Evolutionary conservation across 1,284 basidiomycete genomes (phyloP).

Genomic region (Coriolopsis trogii): DNA sequence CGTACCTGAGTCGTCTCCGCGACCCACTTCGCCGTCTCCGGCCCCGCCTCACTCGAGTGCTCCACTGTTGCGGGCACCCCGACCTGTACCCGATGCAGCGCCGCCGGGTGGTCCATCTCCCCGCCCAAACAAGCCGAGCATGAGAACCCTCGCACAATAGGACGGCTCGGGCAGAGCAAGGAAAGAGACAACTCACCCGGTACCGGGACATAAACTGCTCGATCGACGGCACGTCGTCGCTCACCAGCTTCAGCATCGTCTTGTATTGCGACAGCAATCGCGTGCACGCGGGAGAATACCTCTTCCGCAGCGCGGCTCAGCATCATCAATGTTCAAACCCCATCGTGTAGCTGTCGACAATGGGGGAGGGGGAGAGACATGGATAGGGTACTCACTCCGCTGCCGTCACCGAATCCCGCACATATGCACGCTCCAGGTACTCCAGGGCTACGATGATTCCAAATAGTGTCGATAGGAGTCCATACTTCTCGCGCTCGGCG

Average conservation of each 20-base stretch:
- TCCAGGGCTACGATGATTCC: constrained; percentile 91
- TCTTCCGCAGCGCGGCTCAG: constrained; percentile 47
- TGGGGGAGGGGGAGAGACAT: background rate
- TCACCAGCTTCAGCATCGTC: constrained; percentile 93
- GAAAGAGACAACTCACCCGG: constrained; percentile 51
- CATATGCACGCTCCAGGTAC: constrained; percentile 94
- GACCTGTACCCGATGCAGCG: constrained; percentile 86
- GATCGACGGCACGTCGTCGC: constrained; percentile 79
- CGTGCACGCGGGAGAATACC: constrained; percentile 96
- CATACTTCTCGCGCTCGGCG: constrained; percentile 88
- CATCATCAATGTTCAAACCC: background rate
- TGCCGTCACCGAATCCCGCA: constrained; percentile 89
- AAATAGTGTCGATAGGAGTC: constrained; percentile 89
- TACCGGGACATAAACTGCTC: constrained; percentile 93
- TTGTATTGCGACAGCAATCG: constrained; percentile 94
- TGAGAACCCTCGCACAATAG: background rate
- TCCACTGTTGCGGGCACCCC: constrained; percentile 97
- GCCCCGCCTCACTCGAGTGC: constrained; percentile 81
- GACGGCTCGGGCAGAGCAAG: background rate
- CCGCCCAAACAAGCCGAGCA: too few species aligned
- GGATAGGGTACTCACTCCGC: constrained; percentile 69
- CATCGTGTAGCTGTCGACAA: too few species aligned
- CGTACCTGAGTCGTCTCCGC: constrained; percentile 94
- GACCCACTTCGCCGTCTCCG: constrained; percentile 96
- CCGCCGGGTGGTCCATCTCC: constrained; percentile 95